Base-by-base conservation (phyloP, 352 stramenopile genomes). In the Globisporangium alternatum region DNA sequence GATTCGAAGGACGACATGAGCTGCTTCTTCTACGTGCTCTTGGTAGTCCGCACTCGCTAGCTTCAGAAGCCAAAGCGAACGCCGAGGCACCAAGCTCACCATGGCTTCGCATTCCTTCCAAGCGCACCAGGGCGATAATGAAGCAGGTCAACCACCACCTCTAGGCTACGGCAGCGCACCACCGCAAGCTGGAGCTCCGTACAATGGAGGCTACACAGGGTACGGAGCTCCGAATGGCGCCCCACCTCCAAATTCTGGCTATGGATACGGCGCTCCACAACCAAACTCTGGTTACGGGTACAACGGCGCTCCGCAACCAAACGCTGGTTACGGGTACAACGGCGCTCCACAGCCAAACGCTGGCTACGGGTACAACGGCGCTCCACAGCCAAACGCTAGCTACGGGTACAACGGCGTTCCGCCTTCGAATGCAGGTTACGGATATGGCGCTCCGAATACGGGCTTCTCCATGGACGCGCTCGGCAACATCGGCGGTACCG, bases 21-120 rank as follows among this genome's bases (percentile, higher is more conserved):
- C 10, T 12, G 33, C 33, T 39, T 12, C 33, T 0, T 13, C 8
- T 39, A 12, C 33, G 10, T 12, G 33, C 33, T 8, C 10, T 39
- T 8, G 7, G 33, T 39, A 39, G 33, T 12, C 33, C 33, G 33
- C 33, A 39, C 8, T 13, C 33, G 33, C 33, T 39, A 39, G 8
- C 37, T 43, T 43, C 37, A 43, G 5, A 43, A 39, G 33, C 2
- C 33, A 39, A 39, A 39, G 33, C 33, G 33, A 39, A 39, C 33
- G 33, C 33, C 37, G 4, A 43, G 25, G 28, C 25, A n/a, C 3
- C 19, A 60, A 41, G 22, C 37, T 19, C 13, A 5, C 2, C 2
- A 62, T 62, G 61, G 13, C 53, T 13, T 63, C 44, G 41, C 41
- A 63, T 53, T 51, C 60, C 22, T 55, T 54, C 13, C 51, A 60